These are phyloP conservation scores for Candida bentonensis DNA, from an alignment of 805 yeast species.

Conservation along the genomic window DNA sequence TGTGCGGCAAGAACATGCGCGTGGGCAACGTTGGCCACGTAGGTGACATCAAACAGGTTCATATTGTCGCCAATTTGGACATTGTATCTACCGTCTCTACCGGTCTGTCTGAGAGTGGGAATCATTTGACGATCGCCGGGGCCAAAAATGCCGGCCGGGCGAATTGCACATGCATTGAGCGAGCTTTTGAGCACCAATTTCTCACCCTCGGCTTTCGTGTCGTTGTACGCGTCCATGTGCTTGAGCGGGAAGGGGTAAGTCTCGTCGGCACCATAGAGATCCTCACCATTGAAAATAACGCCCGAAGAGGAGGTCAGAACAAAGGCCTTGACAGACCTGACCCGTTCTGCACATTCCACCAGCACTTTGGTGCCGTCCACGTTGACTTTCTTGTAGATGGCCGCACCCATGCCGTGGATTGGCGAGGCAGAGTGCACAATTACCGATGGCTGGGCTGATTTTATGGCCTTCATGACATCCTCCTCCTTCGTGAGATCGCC, in stretches of 20 bases:
- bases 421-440: slow-evolving; percentile 97
- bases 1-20: slow-evolving; percentile 89
- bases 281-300: slow-evolving; percentile 91
- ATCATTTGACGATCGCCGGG: slow-evolving; percentile 97
- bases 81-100: slow-evolving; percentile 71
- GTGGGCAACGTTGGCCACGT: slow-evolving; percentile 96
- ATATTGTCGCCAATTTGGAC: slow-evolving; percentile 92
- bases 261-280: slow-evolving; percentile 85
- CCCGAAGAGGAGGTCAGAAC: slow-evolving; percentile 97
- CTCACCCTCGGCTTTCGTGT: slow-evolving; percentile 89
- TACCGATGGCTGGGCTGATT: slow-evolving; percentile 45
- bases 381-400: slow-evolving; percentile 77
- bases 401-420: slow-evolving; percentile 73
- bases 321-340: slow-evolving; percentile 39
- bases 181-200: slow-evolving; percentile 64
- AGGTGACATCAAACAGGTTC: slow-evolving; percentile 91
- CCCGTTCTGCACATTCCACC: slow-evolving; percentile 43
- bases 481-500: slow-evolving; percentile 74
- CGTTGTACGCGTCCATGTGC: slow-evolving; percentile 95
- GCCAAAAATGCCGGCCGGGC: slow-evolving; percentile 98
- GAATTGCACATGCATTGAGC: slow-evolving; percentile 67
- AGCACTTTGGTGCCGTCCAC: slow-evolving; percentile 77
- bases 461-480: slow-evolving; percentile 55
- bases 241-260: slow-evolving; percentile 81
- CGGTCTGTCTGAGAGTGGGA: slow-evolving; percentile 79